Conservation (phyloP, 768 basidiomycete species). For the Termitomyces sp. region DNA sequence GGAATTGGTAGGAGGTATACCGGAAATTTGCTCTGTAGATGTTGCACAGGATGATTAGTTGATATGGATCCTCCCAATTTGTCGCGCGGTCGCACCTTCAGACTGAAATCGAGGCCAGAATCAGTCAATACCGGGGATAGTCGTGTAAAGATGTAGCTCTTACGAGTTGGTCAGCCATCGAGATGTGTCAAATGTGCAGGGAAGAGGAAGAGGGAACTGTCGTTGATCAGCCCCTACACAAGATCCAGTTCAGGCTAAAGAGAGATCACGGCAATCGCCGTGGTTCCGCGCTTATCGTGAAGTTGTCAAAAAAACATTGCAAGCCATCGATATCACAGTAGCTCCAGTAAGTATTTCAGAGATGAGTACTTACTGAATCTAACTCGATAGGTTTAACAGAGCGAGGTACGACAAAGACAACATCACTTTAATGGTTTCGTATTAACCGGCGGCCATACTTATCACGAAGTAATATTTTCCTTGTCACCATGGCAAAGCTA, state of each 20-base stretch:
- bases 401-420: neutral
- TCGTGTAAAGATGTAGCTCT: constrained; percentile 19
- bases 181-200: constrained; percentile 10
- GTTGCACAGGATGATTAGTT: neutral
- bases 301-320: neutral
- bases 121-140: constrained; percentile 3
- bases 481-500: neutral
- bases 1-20: constrained; percentile 36
- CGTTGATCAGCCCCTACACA: constrained; percentile 1
- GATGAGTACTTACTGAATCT: neutral
- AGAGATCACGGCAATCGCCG: constrained; percentile 25
- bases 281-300: neutral
- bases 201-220: neutral
- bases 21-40: constrained; percentile 81
- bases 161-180: constrained; percentile 60
- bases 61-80: neutral
- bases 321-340: neutral
- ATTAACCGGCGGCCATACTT: neutral
- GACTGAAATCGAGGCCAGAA: constrained; percentile 34
- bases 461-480: neutral
- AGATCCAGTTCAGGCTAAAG: neutral
- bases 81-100: constrained; percentile 43
- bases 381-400: neutral
- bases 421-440: neutral
- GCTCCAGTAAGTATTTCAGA: neutral